A percentile compares a stretch with the other conserved stretches of the same genome.
These are phyloP conservation scores for Mycena galopus DNA, from an alignment of 768 basidiomycete genomes.

Conservation along the genomic window DNA sequence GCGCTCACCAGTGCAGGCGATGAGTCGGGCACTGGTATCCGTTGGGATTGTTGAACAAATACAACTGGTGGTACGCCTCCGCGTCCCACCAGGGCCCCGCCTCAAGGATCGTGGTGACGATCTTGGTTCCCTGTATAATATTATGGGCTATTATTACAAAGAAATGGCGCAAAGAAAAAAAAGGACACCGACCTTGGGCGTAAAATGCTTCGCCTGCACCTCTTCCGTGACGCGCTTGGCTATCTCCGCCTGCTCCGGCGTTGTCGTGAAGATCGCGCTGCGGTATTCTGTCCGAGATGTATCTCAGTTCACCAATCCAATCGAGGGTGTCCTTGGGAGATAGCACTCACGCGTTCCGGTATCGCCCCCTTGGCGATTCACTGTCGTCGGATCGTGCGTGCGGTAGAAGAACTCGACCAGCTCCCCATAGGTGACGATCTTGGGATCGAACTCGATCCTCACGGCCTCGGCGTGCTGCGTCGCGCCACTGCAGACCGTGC, in stretches of 20 bases:
- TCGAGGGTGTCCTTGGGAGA: no score
- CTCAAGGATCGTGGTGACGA: slow-evolving; percentile 6
- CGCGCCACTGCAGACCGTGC: slow-evolving; percentile 70
- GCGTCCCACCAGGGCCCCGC: slow-evolving; percentile 18
- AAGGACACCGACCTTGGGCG: slow-evolving; percentile 52
- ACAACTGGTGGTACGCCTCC: slow-evolving; percentile 17
- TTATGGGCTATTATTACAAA: background rate
- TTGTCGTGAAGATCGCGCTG: slow-evolving; percentile 77
- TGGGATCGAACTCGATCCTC: slow-evolving; percentile 74
- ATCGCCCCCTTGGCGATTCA: slow-evolving; percentile 73
- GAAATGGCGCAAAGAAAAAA: background rate
- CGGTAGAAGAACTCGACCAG: slow-evolving; percentile 85
- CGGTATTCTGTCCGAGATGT: slow-evolving; percentile 89
- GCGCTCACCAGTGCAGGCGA: slow-evolving; percentile 8
- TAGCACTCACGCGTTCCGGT: slow-evolving; percentile 67
- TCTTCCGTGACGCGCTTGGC: slow-evolving; percentile 75
- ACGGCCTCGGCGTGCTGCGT: slow-evolving; percentile 82
- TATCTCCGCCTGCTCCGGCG: slow-evolving; percentile 68
- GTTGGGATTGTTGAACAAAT: slow-evolving; percentile 12
- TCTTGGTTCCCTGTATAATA: background rate
- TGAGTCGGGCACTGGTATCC: slow-evolving; percentile 21
- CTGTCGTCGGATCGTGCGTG: slow-evolving; percentile 79
- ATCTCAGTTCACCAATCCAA: no score
- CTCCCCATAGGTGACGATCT: slow-evolving; percentile 72
- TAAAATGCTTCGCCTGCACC: slow-evolving; percentile 77